phyloP scores from a whole-genome alignment of 148 eudicot genomes.

The Nepenthes mirabilis region DNA sequence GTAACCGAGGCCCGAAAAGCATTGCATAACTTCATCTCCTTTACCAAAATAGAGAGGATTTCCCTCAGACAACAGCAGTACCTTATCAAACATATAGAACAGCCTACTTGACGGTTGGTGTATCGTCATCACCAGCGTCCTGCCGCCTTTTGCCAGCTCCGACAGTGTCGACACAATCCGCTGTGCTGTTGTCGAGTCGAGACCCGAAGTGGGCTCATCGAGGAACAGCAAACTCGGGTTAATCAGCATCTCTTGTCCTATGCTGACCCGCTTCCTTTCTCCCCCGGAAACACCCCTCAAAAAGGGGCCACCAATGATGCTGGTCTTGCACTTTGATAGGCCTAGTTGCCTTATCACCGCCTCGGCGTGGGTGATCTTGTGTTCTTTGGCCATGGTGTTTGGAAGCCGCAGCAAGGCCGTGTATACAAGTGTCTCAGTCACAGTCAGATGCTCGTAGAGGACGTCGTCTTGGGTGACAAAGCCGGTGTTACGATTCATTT shows the following conservation, averaged over 20 bases:
- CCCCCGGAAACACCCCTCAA: conserved; percentile 67
- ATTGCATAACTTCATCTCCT: conserved; percentile 51
- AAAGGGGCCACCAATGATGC: conserved; percentile 45
- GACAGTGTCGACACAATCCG: conserved; percentile 48
- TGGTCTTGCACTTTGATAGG: conserved; percentile 41
- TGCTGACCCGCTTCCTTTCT: conserved; percentile 68
- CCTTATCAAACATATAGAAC: conserved; percentile 69
- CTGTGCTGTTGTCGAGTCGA: conserved; percentile 84
- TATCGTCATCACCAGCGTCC: conserved; percentile 62
- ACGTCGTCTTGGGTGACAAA: conserved; percentile 88
- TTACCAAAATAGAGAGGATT: conserved; percentile 52
- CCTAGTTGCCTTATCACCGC: conserved; percentile 43
- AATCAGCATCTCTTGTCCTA: conserved; percentile 73
- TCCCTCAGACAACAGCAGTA: conserved; percentile 59
- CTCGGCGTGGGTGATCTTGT: conserved; percentile 38
- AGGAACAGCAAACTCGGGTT: conserved; percentile 66
- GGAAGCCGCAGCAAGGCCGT: conserved; percentile 70
- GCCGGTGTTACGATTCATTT: conserved; percentile 48
- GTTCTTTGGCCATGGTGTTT: conserved; percentile 22
- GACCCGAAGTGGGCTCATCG: conserved; percentile 80
- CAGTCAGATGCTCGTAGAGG: conserved; percentile 57
- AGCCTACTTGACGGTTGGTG: conserved; percentile 84
- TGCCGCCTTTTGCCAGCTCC: conserved; percentile 49
- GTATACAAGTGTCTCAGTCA: conserved; percentile 55
- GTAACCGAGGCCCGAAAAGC: conserved; percentile 43